Percentiles rank a stretch among this genome's conserved stretches.
Evolutionary conservation across 768 basidiomycete species (phyloP).

Genomic region (Suillus weaverae): DNA sequence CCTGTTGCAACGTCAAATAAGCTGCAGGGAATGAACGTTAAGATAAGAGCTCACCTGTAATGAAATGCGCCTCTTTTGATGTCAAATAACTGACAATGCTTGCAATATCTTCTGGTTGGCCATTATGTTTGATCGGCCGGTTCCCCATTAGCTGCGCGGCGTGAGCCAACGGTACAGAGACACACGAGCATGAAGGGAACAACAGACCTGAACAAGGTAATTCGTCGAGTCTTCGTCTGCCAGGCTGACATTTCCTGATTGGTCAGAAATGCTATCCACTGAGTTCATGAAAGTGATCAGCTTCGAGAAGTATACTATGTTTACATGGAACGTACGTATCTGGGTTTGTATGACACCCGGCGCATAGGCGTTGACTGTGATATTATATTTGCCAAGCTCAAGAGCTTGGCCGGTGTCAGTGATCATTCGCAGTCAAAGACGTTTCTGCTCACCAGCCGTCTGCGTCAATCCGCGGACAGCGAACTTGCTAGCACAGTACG

Average conservation of each 20-base stretch:
- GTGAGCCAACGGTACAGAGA: constrained; percentile 1
- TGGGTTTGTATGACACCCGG: constrained; percentile 15
- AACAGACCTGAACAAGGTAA: neutral
- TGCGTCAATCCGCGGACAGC: constrained; percentile 26
- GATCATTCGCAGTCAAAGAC: constrained; percentile 1
- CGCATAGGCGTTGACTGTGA: constrained; percentile 44
- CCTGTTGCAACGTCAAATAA: neutral
- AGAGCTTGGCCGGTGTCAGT: constrained; percentile 24
- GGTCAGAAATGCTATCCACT: constrained; percentile 2
- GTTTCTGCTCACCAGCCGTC: constrained; percentile 19
- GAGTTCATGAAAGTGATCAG: neutral
- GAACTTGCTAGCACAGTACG: constrained; percentile 20
- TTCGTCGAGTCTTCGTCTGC: constrained; percentile 1
- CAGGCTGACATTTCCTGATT: neutral
- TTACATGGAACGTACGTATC: constrained; percentile 11
- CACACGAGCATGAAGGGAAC: neutral
- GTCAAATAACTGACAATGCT: constrained; percentile 27
- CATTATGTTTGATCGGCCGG: constrained; percentile 5
- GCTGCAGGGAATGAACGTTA: neutral
- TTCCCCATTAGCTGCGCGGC: constrained; percentile 21
- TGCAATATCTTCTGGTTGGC: constrained; percentile 23
- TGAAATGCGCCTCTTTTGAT: constrained; percentile 27
- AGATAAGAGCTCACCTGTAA: constrained; percentile 23
- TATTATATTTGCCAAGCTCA: constrained; percentile 38
- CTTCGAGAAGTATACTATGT: neutral